Evolutionary conservation across 805 yeast genomes (phyloP).

Genomic region (Barnettozyma wickerhamii): DNA sequence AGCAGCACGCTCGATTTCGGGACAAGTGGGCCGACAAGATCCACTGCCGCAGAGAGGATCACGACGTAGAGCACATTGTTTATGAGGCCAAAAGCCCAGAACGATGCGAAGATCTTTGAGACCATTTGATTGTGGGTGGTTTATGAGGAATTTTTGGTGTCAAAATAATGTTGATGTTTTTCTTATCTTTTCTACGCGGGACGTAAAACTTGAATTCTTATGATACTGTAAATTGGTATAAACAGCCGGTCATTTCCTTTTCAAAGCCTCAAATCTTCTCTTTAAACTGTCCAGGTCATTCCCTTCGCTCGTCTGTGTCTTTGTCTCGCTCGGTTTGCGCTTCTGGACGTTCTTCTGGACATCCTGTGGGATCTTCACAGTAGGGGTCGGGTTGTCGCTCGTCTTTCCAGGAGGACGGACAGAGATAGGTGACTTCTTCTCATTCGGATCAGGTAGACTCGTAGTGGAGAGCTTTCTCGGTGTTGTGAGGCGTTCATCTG

Average conservation of each 20-base stretch:
- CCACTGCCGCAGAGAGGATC: constrained; percentile 87
- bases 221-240: no score
- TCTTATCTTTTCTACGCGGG: not conserved
- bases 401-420: constrained; percentile 39
- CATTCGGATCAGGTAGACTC: constrained; percentile 16
- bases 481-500: constrained; percentile 16
- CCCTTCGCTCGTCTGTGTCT: constrained; percentile 24
- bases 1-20: constrained; percentile 85
- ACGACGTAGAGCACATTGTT: constrained; percentile 91
- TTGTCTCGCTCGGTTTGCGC: constrained; percentile 23
- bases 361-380: constrained; percentile 37
- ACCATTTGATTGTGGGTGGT: not conserved
- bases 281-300: constrained; percentile 61
- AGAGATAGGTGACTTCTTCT: constrained; percentile 35
- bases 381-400: constrained; percentile 35
- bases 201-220: no score
- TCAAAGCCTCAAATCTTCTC: constrained; percentile 76
- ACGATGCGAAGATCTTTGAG: constrained; percentile 40
- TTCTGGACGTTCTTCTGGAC: constrained; percentile 33
- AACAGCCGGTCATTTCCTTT: constrained; percentile 35
- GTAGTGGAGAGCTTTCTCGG: constrained; percentile 22
- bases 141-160: not conserved
- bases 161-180: not conserved
- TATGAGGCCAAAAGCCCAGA: constrained; percentile 80
- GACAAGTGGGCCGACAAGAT: constrained; percentile 73